These are phyloP conservation scores for Gossypium schwendimanii DNA, from an alignment of 441 rosid genomes.

Conservation along the genomic window DNA sequence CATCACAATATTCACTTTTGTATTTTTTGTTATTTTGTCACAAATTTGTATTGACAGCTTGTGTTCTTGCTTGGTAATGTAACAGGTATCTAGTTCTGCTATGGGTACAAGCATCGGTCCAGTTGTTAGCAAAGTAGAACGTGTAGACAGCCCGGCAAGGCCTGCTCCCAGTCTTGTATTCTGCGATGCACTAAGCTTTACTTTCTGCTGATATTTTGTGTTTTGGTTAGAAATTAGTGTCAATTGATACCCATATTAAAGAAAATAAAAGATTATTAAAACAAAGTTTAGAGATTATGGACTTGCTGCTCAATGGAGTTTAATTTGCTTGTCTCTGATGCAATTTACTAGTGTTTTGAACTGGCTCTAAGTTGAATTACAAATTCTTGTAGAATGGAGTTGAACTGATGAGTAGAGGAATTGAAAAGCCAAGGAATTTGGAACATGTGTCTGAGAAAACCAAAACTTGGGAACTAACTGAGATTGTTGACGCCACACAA, in stretches of 20 bases:
- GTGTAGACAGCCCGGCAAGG: conserved; percentile 46
- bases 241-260: neutral
- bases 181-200: conserved; percentile 1
- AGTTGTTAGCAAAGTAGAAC: conserved; percentile 47
- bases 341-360: neutral
- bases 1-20: neutral
- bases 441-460: conserved; percentile 28
- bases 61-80: conserved; percentile 3
- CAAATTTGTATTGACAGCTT: conserved; percentile 4
- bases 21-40: neutral
- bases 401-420: conserved; percentile 23
- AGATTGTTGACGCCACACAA: conserved; percentile 24
- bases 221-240: conserved; percentile 1
- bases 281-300: neutral
- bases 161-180: conserved; percentile 44
- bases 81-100: conserved; percentile 41
- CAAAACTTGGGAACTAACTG: conserved; percentile 33
- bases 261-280: neutral
- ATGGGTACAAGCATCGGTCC: conserved; percentile 34
- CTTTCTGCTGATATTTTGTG: neutral
- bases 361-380: conserved; percentile 4
- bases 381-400: conserved; percentile 27
- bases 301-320: neutral
- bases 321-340: neutral
- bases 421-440: conserved; percentile 26